These are phyloP conservation scores for Collybiopsis confluens DNA, from an alignment of 768 basidiomycete genomes.

Conservation along the genomic window DNA sequence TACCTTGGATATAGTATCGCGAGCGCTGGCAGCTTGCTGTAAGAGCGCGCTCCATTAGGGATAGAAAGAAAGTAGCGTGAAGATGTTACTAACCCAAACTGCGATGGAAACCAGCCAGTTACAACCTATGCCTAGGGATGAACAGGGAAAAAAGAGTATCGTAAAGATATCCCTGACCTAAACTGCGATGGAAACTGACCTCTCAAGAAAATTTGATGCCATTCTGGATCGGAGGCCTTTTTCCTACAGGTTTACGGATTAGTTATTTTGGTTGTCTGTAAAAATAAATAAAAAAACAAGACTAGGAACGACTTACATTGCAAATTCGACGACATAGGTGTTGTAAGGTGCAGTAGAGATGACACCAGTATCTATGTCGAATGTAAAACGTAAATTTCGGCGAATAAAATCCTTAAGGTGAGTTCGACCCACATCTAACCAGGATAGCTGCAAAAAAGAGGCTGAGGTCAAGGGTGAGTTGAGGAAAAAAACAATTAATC, in stretches of 20 bases:
- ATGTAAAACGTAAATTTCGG: background rate
- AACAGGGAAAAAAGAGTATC: background rate
- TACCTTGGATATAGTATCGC: constrained; percentile 67
- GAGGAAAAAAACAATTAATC: background rate
- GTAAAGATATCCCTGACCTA: constrained; percentile 47
- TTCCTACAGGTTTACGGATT: constrained; percentile 30
- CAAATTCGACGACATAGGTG: constrained; percentile 47
- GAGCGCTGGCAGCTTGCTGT: constrained; percentile 67
- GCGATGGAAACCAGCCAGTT: constrained; percentile 76
- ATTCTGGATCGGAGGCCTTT: constrained; percentile 61
- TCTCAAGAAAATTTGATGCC: constrained; percentile 70
- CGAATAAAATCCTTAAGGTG: background rate
- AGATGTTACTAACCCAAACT: constrained; percentile 54
- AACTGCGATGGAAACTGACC: constrained; percentile 69
- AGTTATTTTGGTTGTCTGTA: background rate
- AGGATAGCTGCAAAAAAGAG: constrained; percentile 67
- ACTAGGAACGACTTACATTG: constrained; percentile 55
- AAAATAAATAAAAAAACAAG: background rate
- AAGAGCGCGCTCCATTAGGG: background rate
- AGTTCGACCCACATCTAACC: constrained; percentile 48
- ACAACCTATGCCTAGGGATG: constrained; percentile 72
- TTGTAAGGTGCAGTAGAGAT: constrained; percentile 56
- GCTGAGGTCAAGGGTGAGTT: constrained; percentile 23
- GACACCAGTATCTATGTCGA: constrained; percentile 50
- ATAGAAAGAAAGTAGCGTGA: background rate